phyloP scores from a whole-genome alignment of 1,284 basidiomycete species.

The Malassezia nana region DNA sequence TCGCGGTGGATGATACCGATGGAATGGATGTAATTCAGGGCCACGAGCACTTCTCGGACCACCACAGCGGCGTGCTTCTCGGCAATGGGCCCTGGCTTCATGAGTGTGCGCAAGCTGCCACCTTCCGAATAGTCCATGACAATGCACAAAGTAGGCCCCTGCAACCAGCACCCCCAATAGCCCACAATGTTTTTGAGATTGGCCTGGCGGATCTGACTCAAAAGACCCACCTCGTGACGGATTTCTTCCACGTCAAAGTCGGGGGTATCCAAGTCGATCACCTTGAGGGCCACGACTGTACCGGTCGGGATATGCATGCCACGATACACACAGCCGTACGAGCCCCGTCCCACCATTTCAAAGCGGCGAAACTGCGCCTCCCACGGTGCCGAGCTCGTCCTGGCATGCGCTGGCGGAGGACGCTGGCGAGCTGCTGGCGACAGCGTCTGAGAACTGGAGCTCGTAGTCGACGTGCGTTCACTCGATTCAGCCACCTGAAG shows the following conservation, averaged over 20 bases:
- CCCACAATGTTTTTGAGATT: conserved; percentile 83
- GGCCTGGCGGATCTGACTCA: conserved; percentile 66
- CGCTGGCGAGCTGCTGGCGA: background rate
- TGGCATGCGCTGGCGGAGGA: background rate
- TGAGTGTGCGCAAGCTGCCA: conserved; percentile 80
- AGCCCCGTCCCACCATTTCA: conserved; percentile 44
- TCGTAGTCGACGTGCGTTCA: background rate
- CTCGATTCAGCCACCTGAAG: conserved; percentile 4
- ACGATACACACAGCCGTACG: conserved; percentile 45
- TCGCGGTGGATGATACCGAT: conserved; percentile 57
- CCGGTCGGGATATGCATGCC: conserved; percentile 65
- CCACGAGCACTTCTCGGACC: conserved; percentile 75
- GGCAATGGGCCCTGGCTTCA: conserved; percentile 66
- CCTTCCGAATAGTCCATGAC: conserved; percentile 97
- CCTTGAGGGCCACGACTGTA: conserved; percentile 85
- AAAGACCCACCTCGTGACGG: conserved; percentile 84
- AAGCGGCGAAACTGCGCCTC: conserved; percentile 31
- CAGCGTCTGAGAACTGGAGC: background rate
- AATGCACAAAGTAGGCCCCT: conserved; percentile 93
- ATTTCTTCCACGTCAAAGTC: conserved; percentile 88
- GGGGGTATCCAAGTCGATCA: conserved; percentile 93
- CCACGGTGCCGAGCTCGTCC: background rate
- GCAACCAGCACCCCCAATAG: conserved; percentile 90
- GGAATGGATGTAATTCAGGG: conserved; percentile 54
- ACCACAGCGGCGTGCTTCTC: conserved; percentile 83